Evolutionary conservation across 208 protist genomes (phyloP).

Genomic region (Borovskyia barvae): DNA sequence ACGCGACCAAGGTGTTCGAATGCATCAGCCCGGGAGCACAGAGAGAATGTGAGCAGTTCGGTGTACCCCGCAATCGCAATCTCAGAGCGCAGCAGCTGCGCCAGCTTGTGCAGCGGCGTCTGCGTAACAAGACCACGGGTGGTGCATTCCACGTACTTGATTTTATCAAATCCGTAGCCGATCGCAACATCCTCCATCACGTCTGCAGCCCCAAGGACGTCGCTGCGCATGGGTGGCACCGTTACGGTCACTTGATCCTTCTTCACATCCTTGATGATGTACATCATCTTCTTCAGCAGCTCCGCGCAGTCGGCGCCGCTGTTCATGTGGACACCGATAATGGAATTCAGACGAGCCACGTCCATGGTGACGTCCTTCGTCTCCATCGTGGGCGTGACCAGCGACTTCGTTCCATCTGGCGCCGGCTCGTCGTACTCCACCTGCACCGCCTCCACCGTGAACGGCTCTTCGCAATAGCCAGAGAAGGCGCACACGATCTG

Average conservation of each 20-base stretch:
- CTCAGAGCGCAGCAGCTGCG: slow-evolving; percentile 91
- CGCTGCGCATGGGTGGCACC: slow-evolving; percentile 90
- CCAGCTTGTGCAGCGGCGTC: slow-evolving; percentile 92
- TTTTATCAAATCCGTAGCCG: slow-evolving; percentile 97
- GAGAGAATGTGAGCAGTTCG: slow-evolving; percentile 95
- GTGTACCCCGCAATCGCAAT: slow-evolving; percentile 94
- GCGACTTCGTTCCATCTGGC: slow-evolving; percentile 58
- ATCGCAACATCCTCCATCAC: slow-evolving; percentile 99
- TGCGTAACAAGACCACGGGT: slow-evolving; percentile 87
- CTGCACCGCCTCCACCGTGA: slow-evolving; percentile 86
- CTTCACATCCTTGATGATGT: slow-evolving; percentile 55
- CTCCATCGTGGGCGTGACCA: slow-evolving; percentile 73
- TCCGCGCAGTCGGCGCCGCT: slow-evolving; percentile 57
- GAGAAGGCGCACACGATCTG: slow-evolving; percentile 96
- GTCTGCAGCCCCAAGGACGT: slow-evolving; percentile 96
- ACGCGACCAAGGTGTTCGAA: slow-evolving; percentile 75
- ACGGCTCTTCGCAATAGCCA: slow-evolving; percentile 90
- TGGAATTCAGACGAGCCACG: slow-evolving; percentile 76
- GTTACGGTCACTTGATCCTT: slow-evolving; percentile 70
- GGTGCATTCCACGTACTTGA: slow-evolving; percentile 75
- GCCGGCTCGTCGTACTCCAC: slow-evolving; percentile 75
- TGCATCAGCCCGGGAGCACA: slow-evolving; percentile 92
- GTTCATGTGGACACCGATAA: slow-evolving; percentile 89
- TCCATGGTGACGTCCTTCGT: slow-evolving; percentile 41
- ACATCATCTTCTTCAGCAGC: slow-evolving; percentile 93